Evolutionary conservation across 1,284 basidiomycete genomes (phyloP), one percentile per base, ranked within the genome.

Genomic region (Ustilago hordei): DNA sequence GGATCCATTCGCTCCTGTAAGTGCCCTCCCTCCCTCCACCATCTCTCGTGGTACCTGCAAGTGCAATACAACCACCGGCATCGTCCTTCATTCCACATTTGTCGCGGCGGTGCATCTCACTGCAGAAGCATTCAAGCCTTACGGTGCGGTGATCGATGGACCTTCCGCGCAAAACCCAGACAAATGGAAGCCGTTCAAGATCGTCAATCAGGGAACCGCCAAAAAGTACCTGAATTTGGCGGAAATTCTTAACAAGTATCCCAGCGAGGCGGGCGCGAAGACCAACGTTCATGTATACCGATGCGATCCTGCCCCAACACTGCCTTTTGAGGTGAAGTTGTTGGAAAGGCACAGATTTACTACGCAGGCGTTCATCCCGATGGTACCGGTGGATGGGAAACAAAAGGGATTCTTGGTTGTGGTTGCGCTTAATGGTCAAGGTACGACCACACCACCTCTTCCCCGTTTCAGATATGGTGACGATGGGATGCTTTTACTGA

Each of bases 201-300:
- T 72, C 8, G 83, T 84, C 53, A 85, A 85, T 57, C 83, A 84
- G 54, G 83, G 81, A 45, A 84, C 82, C 5, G 82, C 82, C 8
- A 41, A 60, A 17, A 85, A 85, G 67, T 83, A 69, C 57, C 63
- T 75, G 57, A 58, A 67, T 52, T 64, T 78, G 17, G 74, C 81
- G 8, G 62, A 64, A 32, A 66, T 83, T 34, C 11, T 67, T 36
- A 71, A 71, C 59, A 59, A 55, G 36, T 83, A 82, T 35, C 78
- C 81, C 2, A 7, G 23, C 4, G 50, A 59, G 15, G 76, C 76
- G 7, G 39, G 62, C 4, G 78, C 80, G 3, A 64, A 59, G 36
- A 78, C 82, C n/a, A 77, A 77, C 54, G 48, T 85, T 4, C 82
- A 84, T 59, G 60, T 81, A n/a, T 85, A 84, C 66, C 68, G 74